phyloP scores from a whole-genome alignment of 2,329 filamentous ascomycete genomes.

The Sodiomyces alkalinus region DNA sequence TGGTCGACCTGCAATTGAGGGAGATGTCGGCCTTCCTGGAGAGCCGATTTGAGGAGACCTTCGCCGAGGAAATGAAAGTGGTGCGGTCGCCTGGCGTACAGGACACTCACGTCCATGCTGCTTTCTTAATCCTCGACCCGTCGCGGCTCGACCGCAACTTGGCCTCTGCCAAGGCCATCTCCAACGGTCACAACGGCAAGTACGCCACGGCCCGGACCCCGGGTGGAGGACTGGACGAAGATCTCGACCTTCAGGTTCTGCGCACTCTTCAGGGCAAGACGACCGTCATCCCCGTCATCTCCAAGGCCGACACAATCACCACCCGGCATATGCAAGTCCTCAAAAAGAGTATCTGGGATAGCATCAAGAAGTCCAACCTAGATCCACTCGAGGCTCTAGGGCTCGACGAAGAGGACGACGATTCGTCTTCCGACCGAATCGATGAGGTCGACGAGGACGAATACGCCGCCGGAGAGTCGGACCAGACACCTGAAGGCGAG shows the following conservation, averaged over 20 bases:
- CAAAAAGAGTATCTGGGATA: conserved; percentile 82
- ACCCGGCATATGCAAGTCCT: conserved; percentile 83
- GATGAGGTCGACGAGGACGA: conserved; percentile 38
- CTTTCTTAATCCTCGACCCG: conserved; percentile 84
- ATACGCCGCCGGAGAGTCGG: conserved; percentile 12
- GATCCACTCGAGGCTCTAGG: conserved; percentile 81
- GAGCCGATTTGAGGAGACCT: conserved; percentile 96
- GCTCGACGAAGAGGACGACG: conserved; percentile 59
- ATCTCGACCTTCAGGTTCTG: conserved; percentile 80
- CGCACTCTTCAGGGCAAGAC: conserved; percentile 84
- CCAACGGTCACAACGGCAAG: conserved; percentile 37
- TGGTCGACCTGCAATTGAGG: conserved; percentile 85
- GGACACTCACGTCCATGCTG: conserved; percentile 95
- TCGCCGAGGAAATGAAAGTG: conserved; percentile 95
- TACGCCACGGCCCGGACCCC: conserved; percentile 29
- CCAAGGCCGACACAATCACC: conserved; percentile 96
- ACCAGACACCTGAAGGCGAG: conserved; percentile 14
- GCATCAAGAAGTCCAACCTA: conserved; percentile 69
- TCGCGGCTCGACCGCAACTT: conserved; percentile 73
- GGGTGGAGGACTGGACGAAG: conserved; percentile 67
- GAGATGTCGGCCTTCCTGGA: conserved; percentile 88
- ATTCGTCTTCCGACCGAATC: conserved; percentile 36
- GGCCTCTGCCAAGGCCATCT: conserved; percentile 42
- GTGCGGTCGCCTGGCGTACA: conserved; percentile 81
- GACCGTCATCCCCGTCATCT: conserved; percentile 86